Conservation (phyloP, 192 early-diverging fungal genomes). For the Gonapodya prolifera region DNA sequence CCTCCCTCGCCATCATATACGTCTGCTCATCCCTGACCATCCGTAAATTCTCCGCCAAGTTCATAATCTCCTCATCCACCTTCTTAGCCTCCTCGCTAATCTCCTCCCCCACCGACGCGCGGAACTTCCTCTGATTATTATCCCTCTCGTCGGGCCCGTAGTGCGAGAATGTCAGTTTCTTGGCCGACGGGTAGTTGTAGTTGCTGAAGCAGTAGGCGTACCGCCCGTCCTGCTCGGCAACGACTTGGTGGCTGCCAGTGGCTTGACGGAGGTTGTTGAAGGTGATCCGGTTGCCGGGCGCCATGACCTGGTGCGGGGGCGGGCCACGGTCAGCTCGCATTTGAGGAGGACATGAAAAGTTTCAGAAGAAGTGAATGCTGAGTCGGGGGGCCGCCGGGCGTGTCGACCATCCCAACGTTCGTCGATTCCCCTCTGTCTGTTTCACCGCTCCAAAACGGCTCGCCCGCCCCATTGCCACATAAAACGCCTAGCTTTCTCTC, state of each 20-base stretch:
- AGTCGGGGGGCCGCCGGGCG: no score
- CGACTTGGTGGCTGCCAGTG: conserved; percentile 16
- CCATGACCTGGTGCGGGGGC: conserved; percentile 10
- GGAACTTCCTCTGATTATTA: not conserved
- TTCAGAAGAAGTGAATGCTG: no score
- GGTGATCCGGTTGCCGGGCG: conserved; percentile 13
- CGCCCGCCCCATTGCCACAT: no score
- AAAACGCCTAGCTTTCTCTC: no score
- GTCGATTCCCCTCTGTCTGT: no score
- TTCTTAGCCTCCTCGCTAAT: no score
- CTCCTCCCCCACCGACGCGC: no score
- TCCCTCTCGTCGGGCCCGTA: conserved; percentile 21
- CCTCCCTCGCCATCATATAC: conserved; percentile 50
- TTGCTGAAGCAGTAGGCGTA: conserved; percentile 73
- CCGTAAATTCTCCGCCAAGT: conserved; percentile 44
- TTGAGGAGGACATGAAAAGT: no score
- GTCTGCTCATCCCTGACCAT: conserved; percentile 58
- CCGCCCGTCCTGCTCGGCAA: conserved; percentile 36
- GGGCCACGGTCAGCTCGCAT: not conserved
- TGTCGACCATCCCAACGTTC: no score
- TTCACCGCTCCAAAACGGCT: no score
- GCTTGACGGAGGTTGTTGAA: conserved; percentile 11
- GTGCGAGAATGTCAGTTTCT: conserved; percentile 44
- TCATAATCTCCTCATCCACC: conserved; percentile 40
- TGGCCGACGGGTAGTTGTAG: conserved; percentile 47